phyloP scores from a whole-genome alignment of 2,329 filamentous ascomycete species.

The Calonectria leucothoes region DNA sequence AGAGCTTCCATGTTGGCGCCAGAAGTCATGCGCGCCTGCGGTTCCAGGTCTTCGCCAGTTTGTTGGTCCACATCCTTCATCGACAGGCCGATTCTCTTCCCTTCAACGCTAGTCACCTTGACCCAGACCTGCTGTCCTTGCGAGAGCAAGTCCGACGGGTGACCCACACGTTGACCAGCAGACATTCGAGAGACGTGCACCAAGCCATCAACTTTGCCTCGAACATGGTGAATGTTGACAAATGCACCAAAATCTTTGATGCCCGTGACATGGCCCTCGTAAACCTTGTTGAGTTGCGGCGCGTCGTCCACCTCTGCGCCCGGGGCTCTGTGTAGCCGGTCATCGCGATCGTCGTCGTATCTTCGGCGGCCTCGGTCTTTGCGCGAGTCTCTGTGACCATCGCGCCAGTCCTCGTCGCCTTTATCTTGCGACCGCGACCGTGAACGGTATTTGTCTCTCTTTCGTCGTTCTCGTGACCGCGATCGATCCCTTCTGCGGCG shows the following conservation, averaged over 20 bases:
- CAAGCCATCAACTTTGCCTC: slow-evolving; percentile 89
- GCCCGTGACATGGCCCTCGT: slow-evolving; percentile 89
- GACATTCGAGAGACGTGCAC: slow-evolving; percentile 93
- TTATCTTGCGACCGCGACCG: slow-evolving; percentile 52
- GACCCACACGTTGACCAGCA: slow-evolving; percentile 86
- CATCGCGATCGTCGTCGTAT: slow-evolving; percentile 60
- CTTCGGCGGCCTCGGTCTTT: slow-evolving; percentile 53
- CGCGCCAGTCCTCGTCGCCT: slow-evolving; percentile 60
- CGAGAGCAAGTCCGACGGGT: slow-evolving; percentile 88
- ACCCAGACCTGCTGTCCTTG: slow-evolving; percentile 89
- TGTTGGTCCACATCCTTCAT: slow-evolving; percentile 98
- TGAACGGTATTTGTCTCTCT: slow-evolving; percentile 49
- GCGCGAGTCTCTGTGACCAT: slow-evolving; percentile 45
- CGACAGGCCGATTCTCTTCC: slow-evolving; percentile 83
- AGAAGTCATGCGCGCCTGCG: slow-evolving; percentile 82
- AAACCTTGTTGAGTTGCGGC: slow-evolving; percentile 87
- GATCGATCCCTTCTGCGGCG: slow-evolving; percentile 54
- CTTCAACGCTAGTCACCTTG: slow-evolving; percentile 90
- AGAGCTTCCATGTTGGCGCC: slow-evolving; percentile 91
- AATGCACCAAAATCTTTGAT: slow-evolving; percentile 97
- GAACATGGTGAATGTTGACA: slow-evolving; percentile 89
- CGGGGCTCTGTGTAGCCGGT: slow-evolving; percentile 74
- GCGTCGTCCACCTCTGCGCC: slow-evolving; percentile 82
- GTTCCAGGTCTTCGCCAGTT: slow-evolving; percentile 85
- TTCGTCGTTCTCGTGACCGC: slow-evolving; percentile 55